These are phyloP conservation scores for Saccharomycodes ludwigii DNA, from an alignment of 805 yeast species.

Conservation along the genomic window DNA sequence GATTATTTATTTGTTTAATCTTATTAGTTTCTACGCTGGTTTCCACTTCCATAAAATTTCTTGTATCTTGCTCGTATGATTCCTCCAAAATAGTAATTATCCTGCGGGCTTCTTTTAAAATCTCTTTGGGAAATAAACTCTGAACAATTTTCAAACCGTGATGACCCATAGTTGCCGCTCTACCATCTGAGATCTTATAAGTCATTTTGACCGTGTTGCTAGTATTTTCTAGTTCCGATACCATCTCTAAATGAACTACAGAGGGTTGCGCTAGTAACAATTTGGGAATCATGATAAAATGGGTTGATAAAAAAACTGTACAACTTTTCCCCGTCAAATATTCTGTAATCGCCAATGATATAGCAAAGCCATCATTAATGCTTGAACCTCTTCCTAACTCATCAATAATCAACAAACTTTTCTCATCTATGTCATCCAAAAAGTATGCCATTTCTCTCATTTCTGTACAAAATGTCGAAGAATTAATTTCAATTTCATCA, in stretches of 20 bases:
- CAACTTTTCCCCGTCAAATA: constrained; percentile 19
- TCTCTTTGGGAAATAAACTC: constrained; percentile 13
- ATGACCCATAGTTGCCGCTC: constrained; percentile 14
- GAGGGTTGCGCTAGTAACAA: constrained; percentile 23
- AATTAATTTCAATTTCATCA: constrained; percentile 23
- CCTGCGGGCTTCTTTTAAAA: constrained; percentile 19
- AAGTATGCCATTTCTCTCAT: constrained; percentile 37
- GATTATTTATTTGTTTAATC: constrained; percentile 18
- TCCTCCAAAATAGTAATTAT: constrained; percentile 13
- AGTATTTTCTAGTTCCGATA: constrained; percentile 10
- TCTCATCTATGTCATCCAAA: constrained; percentile 22
- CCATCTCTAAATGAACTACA: constrained; percentile 29
- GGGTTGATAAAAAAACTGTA: constrained; percentile 31
- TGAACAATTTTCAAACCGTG: constrained; percentile 23
- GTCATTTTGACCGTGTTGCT: constrained; percentile 17
- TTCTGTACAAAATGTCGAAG: constrained; percentile 34
- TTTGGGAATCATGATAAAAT: constrained; percentile 30
- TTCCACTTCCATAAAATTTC: constrained; percentile 5
- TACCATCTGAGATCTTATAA: constrained; percentile 18
- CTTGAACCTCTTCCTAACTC: constrained; percentile 46
- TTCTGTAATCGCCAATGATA: constrained; percentile 34
- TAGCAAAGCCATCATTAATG: constrained; percentile 39
- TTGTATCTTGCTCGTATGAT: constrained; percentile 2
- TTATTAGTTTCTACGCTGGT: constrained; percentile 3
- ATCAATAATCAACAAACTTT: constrained; percentile 34